Base-by-base conservation (phyloP, 352 stramenopile species). In the Pythium aphanidermatum region DNA sequence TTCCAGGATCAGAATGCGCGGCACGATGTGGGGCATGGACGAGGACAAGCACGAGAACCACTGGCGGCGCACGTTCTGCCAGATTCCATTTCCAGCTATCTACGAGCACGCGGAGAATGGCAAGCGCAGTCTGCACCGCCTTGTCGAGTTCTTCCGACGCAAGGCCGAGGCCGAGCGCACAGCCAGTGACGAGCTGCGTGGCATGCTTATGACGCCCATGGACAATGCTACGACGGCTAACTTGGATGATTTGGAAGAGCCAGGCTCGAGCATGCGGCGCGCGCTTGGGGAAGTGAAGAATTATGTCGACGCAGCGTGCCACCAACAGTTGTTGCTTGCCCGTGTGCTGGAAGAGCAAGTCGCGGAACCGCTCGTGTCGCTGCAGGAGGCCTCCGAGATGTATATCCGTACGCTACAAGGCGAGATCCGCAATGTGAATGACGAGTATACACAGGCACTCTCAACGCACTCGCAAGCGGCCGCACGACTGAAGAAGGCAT, bases 61-160 rank as follows among this genome's bases (percentile, higher is more conserved):
- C 42, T 90, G 75, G 69, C 76, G 81, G 14, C 78, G 81, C 38
- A 93, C 81, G 46, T 93, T 93, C 65, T 93, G 81, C 52, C 81
- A 93, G 60, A 74, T 93, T 46, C 78, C 81, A 25, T 86, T 91
- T 38, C 51, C 49, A 23, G 56, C 75, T 45, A 93, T 93, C 61
- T 86, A 90, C 49, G 71, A 78, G 46, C 77, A 90, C 51, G 75
- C 81, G 12, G 78, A 89, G 46, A 74, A 72, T 37, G 78, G 81
- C 55, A 86, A 88, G 60, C 70, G 64, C 51, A 86, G 72, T 60
- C 65, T 93, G 36, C 65, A 83, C 38, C 56, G 64, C 4, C 65
- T 93, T 10, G 73, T 87, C 46, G 67, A 58, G 13, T 91, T 93
- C 51, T 83, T 90, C 58, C 67, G 65, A 11, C 64, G 68, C 47